These are phyloP conservation scores for Zygotorulaspora chibaensis DNA, from an alignment of 805 yeast species.

Conservation along the genomic window DNA sequence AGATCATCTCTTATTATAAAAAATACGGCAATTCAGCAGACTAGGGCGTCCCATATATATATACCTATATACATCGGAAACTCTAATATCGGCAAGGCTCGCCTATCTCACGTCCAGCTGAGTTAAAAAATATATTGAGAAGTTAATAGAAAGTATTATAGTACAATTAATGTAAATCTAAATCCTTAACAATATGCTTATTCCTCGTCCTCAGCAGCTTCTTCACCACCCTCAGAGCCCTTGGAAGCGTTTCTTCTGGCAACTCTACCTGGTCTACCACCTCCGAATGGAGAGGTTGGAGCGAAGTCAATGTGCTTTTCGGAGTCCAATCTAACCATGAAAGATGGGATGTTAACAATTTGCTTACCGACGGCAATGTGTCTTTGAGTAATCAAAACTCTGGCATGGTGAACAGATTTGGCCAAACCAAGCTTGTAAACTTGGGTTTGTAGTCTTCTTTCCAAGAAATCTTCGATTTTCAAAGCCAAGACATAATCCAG, in stretches of 20 bases:
- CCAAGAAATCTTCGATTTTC: constrained; percentile 98
- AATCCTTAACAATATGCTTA: constrained; percentile 39
- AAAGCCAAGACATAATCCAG: constrained; percentile 99
- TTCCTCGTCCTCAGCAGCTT: constrained; percentile 71
- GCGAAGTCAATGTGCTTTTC: constrained; percentile 99
- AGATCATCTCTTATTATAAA: no score
- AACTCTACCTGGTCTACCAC: constrained; percentile 99
- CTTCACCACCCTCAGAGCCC: constrained; percentile 68
- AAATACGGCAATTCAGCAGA: no score
- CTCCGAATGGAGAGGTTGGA: constrained; percentile 99
- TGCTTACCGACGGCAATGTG: constrained; percentile 99
- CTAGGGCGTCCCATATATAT: no score
- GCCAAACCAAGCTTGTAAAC: constrained; percentile 99
- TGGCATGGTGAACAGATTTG: constrained; percentile 99
- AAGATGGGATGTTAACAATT: constrained; percentile 96
- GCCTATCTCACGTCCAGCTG: background rate
- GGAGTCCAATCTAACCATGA: constrained; percentile 99
- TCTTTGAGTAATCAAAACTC: constrained; percentile 97
- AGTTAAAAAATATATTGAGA: background rate
- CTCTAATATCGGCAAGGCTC: no score
- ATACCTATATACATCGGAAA: no score
- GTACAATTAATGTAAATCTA: background rate
- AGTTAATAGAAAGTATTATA: background rate
- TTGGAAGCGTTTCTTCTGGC: constrained; percentile 82
- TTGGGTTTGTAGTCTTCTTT: constrained; percentile 99